A percentile compares a stretch with the other conserved stretches of the same genome.
These are phyloP conservation scores for Malassezia equina DNA, from an alignment of 1,284 basidiomycete species.

Conservation along the genomic window DNA sequence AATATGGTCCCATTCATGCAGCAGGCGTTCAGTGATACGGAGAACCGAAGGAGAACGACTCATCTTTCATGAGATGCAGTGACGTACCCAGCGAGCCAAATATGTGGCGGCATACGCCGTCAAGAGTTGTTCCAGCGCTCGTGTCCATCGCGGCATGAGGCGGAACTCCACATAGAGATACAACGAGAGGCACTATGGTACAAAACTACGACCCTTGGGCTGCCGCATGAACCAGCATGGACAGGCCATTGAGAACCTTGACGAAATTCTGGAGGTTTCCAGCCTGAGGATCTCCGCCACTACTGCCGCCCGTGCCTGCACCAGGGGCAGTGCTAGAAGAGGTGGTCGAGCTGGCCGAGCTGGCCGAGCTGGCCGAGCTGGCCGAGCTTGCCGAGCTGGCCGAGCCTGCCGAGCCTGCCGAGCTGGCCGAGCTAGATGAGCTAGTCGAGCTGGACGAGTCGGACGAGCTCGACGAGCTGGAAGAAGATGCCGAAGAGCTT, in stretches of 20 bases:
- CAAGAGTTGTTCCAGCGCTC: constrained; percentile 8
- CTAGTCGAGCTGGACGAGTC: not conserved
- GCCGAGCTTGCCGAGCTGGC: not conserved
- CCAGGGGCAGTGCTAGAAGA: not conserved
- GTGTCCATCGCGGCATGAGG: not conserved
- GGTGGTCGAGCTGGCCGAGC: not conserved
- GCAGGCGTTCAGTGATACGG: constrained; percentile 8
- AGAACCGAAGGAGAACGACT: constrained; percentile 9
- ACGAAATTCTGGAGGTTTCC: constrained; percentile 41
- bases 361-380: not conserved
- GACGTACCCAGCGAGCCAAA: constrained; percentile 12
- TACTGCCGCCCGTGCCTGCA: not conserved
- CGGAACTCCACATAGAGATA: not conserved
- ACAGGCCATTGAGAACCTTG: constrained; percentile 35
- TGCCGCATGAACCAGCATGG: constrained; percentile 32
- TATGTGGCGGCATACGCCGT: constrained; percentile 3
- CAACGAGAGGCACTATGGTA: not conserved
- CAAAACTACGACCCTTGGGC: not conserved
- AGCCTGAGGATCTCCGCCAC: not conserved
- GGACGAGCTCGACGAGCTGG: not conserved
- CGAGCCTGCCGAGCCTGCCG: not conserved
- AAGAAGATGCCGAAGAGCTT: not conserved
- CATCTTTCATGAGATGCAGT: not conserved
- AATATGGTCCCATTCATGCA: constrained; percentile 16
- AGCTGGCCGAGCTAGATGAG: not conserved